Percentiles rank a stretch among this genome's conserved stretches.
phyloP scores from a whole-genome alignment of 768 basidiomycete species.

The Cystofilobasidium bisporidii region DNA sequence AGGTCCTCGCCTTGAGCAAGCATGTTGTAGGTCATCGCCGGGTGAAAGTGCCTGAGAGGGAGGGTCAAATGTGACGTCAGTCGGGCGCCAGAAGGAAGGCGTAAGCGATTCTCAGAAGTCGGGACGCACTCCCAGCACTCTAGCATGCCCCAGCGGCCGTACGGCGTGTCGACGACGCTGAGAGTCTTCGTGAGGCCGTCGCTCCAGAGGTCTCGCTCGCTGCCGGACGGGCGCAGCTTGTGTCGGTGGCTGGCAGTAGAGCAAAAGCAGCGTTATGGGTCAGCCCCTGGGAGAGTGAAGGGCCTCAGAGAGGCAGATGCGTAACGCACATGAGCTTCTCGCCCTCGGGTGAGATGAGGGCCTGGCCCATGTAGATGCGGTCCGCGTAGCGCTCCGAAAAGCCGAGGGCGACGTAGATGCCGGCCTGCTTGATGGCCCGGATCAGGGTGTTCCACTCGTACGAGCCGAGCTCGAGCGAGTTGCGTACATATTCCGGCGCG shows the following conservation, averaged over 20 bases:
- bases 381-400: slow-evolving; percentile 21
- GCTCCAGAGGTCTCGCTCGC: slow-evolving; percentile 14
- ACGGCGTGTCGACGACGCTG: background rate
- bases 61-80: background rate
- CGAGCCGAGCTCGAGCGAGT: slow-evolving; percentile 29
- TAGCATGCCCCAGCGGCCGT: background rate
- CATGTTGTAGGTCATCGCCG: slow-evolving; percentile 7
- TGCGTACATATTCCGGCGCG: slow-evolving; percentile 42
- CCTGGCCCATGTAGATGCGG: slow-evolving; percentile 28
- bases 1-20: slow-evolving; percentile 6
- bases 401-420: slow-evolving; percentile 24
- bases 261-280: background rate
- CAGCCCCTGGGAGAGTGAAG: background rate
- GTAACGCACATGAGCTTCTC: slow-evolving; percentile 14
- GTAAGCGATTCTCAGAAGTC: no score
- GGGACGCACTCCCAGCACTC: slow-evolving; percentile 4
- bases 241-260: slow-evolving; percentile 16
- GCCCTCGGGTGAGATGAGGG: slow-evolving; percentile 20
- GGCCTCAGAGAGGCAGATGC: no score
- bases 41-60: background rate
- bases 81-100: background rate
- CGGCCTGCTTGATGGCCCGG: slow-evolving; percentile 7
- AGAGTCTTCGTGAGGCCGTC: background rate
- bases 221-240: slow-evolving; percentile 26
- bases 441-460: slow-evolving; percentile 22